Conservation (phyloP, 495 filamentous ascomycete species). For the Rhypophila decipiens region DNA sequence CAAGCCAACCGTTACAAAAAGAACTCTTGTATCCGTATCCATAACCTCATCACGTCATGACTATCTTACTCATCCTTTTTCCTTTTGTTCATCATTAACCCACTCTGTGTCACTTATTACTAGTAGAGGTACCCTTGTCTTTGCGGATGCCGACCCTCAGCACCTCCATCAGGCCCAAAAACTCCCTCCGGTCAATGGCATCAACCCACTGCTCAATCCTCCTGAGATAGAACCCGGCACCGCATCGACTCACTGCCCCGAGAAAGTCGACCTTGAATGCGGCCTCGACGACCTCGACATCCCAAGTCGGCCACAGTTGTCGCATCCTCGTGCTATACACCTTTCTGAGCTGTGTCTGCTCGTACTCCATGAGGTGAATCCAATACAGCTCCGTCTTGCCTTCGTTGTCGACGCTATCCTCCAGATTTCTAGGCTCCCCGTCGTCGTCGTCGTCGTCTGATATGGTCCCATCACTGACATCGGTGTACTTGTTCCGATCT, state of each 20-base stretch:
- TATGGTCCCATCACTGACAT: conserved; percentile 13
- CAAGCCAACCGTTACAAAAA: too few relatives aligned
- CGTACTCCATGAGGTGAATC: conserved; percentile 33
- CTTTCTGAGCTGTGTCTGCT: conserved; percentile 27
- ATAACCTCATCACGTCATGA: too few relatives aligned
- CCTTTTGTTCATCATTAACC: too few relatives aligned
- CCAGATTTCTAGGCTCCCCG: background rate
- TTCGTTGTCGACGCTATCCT: conserved; percentile 24
- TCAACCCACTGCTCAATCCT: conserved; percentile 26
- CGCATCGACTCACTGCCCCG: conserved; percentile 15
- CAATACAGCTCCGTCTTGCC: conserved; percentile 31
- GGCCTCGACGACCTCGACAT: conserved; percentile 8
- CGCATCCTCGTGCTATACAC: conserved; percentile 22
- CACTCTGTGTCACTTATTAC: too few relatives aligned
- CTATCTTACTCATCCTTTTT: too few relatives aligned
- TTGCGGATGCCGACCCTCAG: conserved; percentile 20
- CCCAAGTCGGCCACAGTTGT: conserved; percentile 16
- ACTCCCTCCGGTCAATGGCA: conserved; percentile 19
- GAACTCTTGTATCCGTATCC: too few relatives aligned
- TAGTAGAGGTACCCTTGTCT: conserved; percentile 10
- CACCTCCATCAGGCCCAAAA: conserved; percentile 18
- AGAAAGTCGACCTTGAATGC: conserved; percentile 17
- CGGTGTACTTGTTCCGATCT: conserved; percentile 23
- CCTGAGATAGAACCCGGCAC: conserved; percentile 17
- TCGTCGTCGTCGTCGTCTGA: conserved; percentile 8